Evolutionary conservation across 257 asterid species (phyloP).

Genomic region (Apocynum venetum): DNA sequence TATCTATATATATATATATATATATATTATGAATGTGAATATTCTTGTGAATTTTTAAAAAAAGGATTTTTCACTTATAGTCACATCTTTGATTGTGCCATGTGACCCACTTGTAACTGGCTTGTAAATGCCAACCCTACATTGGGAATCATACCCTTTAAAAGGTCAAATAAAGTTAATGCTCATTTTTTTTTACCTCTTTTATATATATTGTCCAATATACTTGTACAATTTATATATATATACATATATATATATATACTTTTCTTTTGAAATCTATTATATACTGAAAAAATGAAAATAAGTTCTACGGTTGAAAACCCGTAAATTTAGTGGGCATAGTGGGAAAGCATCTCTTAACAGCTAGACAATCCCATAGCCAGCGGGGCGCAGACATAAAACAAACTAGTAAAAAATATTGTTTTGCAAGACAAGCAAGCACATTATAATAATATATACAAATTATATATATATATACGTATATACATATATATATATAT

Average conservation of each 20-base stretch:
- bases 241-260: not conserved
- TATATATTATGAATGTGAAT: slow-evolving; percentile 10
- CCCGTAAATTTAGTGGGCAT: slow-evolving; percentile 40
- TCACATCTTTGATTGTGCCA: slow-evolving; percentile 27
- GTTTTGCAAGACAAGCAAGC: slow-evolving; percentile 41
- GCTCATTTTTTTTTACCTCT: not conserved
- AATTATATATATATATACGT: not conserved
- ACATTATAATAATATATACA: not conserved
- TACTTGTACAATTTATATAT: too few relatives aligned
- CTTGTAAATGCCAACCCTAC: slow-evolving; percentile 23
- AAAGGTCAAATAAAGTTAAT: slow-evolving; percentile 16
- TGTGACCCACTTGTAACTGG: slow-evolving; percentile 27
- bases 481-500: not conserved
- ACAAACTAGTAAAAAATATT: slow-evolving; percentile 32
- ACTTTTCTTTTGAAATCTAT: too few relatives aligned
- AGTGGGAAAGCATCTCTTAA: slow-evolving; percentile 57
- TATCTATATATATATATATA: too few relatives aligned
- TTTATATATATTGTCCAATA: not conserved
- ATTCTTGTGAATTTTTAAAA: not conserved
- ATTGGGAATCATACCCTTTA: slow-evolving; percentile 12
- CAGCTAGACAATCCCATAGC: slow-evolving; percentile 52
- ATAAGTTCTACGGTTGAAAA: slow-evolving; percentile 4
- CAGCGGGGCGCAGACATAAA: slow-evolving; percentile 57
- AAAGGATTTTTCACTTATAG: not conserved
- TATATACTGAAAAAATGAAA: not conserved